Conservation (phyloP, 2,329 filamentous ascomycete species). For the Cladobotryum protrusum region DNA sequence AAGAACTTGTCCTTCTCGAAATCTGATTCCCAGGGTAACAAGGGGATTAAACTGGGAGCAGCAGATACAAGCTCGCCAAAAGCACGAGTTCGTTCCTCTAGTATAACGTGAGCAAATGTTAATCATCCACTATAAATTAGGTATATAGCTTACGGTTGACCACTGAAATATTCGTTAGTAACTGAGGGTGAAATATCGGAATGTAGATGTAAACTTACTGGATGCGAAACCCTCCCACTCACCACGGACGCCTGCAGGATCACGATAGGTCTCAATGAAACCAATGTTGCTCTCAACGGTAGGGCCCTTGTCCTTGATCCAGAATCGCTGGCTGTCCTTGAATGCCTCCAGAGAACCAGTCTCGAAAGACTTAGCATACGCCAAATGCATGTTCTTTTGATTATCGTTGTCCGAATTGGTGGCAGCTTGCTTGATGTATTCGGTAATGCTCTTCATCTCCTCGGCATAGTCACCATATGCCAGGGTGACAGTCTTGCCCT, state of each 20-base stretch:
- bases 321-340: conserved; percentile 73
- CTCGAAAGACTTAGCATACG: conserved; percentile 70
- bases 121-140: background rate
- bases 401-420: conserved; percentile 66
- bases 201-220: conserved; percentile 25
- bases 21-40: conserved; percentile 78
- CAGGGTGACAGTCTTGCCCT: conserved; percentile 63
- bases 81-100: conserved; percentile 74
- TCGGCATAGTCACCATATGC: conserved; percentile 68
- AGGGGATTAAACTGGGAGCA: conserved; percentile 76
- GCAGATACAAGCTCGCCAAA: conserved; percentile 80
- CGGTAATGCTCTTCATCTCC: conserved; percentile 63
- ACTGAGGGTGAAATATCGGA: background rate
- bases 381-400: conserved; percentile 65
- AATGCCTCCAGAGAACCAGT: conserved; percentile 69
- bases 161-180: conserved; percentile 31
- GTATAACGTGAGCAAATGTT: background rate
- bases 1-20: conserved; percentile 97
- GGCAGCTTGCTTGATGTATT: conserved; percentile 61
- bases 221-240: conserved; percentile 85
- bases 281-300: conserved; percentile 75
- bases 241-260: conserved; percentile 72
- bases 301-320: conserved; percentile 79
- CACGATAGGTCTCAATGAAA: conserved; percentile 80
- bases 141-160: conserved; percentile 56